A percentile compares a stretch with the other conserved stretches of the same genome.
Evolutionary conservation across 257 asterid genomes (phyloP).

Genomic region (Verbena officinalis): DNA sequence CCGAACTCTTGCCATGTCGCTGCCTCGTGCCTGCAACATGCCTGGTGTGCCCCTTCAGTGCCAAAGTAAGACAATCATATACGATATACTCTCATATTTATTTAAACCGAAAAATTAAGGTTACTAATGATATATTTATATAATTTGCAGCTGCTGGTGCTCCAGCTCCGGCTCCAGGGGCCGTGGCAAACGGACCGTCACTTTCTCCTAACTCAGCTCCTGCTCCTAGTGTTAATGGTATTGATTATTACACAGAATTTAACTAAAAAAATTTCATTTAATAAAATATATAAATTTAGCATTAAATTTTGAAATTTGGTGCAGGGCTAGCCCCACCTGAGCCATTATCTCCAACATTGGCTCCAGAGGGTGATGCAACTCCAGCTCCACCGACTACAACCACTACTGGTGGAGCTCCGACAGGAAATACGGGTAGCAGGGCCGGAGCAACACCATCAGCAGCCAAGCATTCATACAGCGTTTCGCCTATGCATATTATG

Average conservation of each 20-base stretch:
- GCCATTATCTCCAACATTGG: conserved; percentile 35
- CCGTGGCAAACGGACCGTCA: conserved; percentile 38
- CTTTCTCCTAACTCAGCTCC: conserved; percentile 45
- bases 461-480: conserved; percentile 27
- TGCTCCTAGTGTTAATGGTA: conserved; percentile 43
- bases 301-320: not conserved
- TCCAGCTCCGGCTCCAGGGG: conserved; percentile 41
- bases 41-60: conserved; percentile 73
- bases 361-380: conserved; percentile 38
- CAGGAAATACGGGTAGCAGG: conserved; percentile 44
- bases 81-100: not conserved
- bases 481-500: conserved; percentile 40
- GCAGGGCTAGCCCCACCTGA: conserved; percentile 45
- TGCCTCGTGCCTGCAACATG: conserved; percentile 76
- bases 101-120: not conserved
- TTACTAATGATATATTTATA: not conserved
- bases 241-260: not conserved
- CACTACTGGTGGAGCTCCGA: conserved; percentile 34
- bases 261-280: not conserved
- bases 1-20: conserved; percentile 58
- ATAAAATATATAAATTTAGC: not conserved
- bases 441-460: conserved; percentile 58
- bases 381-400: conserved; percentile 40
- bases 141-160: conserved; percentile 41
- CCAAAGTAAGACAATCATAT: conserved; percentile 43